These are phyloP conservation scores for Cordyceps farinosa DNA, from an alignment of 2,329 filamentous ascomycete species.

Conservation along the genomic window DNA sequence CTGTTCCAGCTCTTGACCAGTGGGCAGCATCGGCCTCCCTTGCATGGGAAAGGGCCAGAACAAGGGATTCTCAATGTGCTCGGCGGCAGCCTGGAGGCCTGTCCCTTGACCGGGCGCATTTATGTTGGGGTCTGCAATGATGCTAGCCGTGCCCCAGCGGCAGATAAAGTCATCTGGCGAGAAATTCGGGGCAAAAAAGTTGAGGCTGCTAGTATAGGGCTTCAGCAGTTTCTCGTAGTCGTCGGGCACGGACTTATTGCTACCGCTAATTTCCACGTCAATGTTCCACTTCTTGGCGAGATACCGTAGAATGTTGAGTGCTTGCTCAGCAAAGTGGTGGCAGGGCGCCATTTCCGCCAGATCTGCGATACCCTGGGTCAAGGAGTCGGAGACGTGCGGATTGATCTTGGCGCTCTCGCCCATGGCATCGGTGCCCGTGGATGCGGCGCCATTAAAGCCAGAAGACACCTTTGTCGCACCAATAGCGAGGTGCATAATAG, in stretches of 20 bases:
- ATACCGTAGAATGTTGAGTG: conserved; percentile 56
- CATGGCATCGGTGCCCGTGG: conserved; percentile 25
- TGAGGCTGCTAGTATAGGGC: conserved; percentile 50
- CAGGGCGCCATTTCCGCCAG: conserved; percentile 59
- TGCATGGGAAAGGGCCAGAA: conserved; percentile 62
- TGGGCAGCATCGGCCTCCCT: conserved; percentile 51
- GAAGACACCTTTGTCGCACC: conserved; percentile 36
- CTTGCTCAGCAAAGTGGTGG: conserved; percentile 59
- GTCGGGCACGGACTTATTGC: conserved; percentile 28
- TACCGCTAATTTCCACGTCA: conserved; percentile 42
- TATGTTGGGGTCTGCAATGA: conserved; percentile 12
- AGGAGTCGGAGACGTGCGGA: conserved; percentile 40
- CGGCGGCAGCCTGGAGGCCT: conserved; percentile 29
- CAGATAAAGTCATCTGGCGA: conserved; percentile 46
- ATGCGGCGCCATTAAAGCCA: conserved; percentile 21
- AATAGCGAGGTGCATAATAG: conserved; percentile 59
- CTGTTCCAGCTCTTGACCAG: conserved; percentile 44
- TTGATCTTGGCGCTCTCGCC: conserved; percentile 35
- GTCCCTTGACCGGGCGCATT: conserved; percentile 2
- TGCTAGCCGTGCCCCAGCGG: conserved; percentile 37
- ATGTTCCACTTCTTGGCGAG: conserved; percentile 58
- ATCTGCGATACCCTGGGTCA: conserved; percentile 54
- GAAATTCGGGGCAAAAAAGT: conserved; percentile 54
- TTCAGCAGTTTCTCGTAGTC: conserved; percentile 42
- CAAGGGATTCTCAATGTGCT: conserved; percentile 48